Percentiles rank a stretch among this genome's conserved stretches.
Evolutionary conservation across 129 eudicot genomes (phyloP).

Genomic region (Mikania micrantha): DNA sequence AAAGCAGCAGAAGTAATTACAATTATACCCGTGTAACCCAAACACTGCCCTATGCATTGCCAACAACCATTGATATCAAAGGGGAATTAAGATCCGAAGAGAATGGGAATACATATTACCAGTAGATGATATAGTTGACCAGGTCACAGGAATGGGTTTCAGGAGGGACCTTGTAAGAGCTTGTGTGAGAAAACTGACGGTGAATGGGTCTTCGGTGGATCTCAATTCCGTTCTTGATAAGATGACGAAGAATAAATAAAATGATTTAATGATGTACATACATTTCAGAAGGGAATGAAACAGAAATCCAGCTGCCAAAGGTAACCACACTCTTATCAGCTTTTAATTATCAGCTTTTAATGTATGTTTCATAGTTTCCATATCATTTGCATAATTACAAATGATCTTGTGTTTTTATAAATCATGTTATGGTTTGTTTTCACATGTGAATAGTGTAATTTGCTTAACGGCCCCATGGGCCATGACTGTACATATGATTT

Average conservation of each 20-base stretch:
- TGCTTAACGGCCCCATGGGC: background rate
- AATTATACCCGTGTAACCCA: conserved; percentile 8
- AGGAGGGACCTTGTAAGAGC: conserved; percentile 29
- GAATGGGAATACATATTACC: conserved; percentile 9
- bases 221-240: conserved; percentile 30
- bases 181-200: conserved; percentile 21
- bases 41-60: conserved; percentile 26
- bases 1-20: conserved; percentile 7
- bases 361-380: conserved; percentile 1
- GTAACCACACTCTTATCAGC: background rate
- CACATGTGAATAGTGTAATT: conserved; percentile 13
- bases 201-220: conserved; percentile 26
- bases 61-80: conserved; percentile 18
- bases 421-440: conserved; percentile 2
- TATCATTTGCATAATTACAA: conserved; percentile 10
- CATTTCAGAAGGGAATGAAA: background rate
- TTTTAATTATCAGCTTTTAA: background rate
- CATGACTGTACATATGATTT: conserved; percentile 14
- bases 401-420: conserved; percentile 7
- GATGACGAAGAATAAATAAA: conserved; percentile 27
- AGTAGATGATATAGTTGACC: conserved; percentile 22
- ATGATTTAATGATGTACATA: conserved; percentile 4
- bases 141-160: conserved; percentile 31
- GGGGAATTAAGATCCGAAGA: conserved; percentile 5
- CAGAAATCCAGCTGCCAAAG: background rate